A percentile compares a stretch with the other conserved stretches of the same genome.
phyloP scores from a whole-genome alignment of 73 alveolate genomes.

The Durusdinium trenchii region DNA sequence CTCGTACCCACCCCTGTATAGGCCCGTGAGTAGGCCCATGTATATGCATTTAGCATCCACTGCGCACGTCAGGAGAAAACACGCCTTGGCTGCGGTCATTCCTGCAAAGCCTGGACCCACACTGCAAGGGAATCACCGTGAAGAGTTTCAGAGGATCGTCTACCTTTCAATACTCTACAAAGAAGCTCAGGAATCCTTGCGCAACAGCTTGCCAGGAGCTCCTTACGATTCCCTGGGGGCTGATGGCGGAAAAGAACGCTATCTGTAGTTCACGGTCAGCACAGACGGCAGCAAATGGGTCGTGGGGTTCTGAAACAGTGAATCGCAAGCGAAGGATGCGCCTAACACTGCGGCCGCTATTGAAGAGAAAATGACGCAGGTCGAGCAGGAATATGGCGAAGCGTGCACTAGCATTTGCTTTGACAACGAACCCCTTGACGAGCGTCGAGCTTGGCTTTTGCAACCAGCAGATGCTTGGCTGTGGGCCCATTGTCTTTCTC shows the following conservation, averaged over 20 bases:
- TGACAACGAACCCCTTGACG: neutral
- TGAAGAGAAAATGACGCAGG: neutral
- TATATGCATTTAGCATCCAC: no score
- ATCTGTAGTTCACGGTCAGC: neutral
- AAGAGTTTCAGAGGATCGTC: neutral
- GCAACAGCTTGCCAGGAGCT: neutral
- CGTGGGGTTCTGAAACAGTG: neutral
- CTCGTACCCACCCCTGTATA: no score
- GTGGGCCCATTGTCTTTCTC: no score
- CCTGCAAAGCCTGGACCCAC: neutral
- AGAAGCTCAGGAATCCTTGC: neutral
- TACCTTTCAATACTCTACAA: neutral
- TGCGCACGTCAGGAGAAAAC: neutral
- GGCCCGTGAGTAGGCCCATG: no score
- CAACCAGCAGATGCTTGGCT: no score
- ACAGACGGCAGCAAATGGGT: neutral
- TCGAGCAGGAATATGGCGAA: neutral
- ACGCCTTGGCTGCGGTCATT: neutral
- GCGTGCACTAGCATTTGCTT: neutral
- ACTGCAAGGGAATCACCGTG: neutral
- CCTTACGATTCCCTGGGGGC: neutral
- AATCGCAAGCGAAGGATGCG: neutral
- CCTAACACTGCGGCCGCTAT: neutral
- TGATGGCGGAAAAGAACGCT: neutral
- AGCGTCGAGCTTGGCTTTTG: no score